These are phyloP conservation scores for Lodderomyces orthopsilosis DNA, from an alignment of 1,139 yeast species.

Conservation along the genomic window DNA sequence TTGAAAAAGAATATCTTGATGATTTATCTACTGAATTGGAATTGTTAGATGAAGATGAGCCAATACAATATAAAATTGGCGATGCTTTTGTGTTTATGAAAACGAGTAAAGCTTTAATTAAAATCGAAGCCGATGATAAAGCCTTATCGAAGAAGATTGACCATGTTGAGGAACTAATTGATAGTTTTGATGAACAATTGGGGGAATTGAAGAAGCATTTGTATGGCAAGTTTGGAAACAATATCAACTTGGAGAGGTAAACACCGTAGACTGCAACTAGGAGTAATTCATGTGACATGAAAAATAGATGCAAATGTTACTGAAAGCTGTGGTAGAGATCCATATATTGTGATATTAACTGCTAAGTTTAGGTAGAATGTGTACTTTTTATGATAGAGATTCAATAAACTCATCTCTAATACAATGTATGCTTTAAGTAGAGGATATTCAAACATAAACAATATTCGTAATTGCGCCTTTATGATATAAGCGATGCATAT, in stretches of 20 bases:
- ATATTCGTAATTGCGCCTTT: too few relatives aligned
- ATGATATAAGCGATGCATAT: neutral
- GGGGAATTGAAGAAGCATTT: constrained; percentile 62
- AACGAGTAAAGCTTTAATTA: constrained; percentile 62
- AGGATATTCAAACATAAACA: too few relatives aligned
- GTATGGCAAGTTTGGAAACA: constrained; percentile 86
- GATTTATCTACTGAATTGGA: constrained; percentile 86
- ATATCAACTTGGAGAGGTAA: constrained; percentile 76
- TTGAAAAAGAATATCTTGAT: constrained; percentile 84
- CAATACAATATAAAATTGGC: constrained; percentile 68
- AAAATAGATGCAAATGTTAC: too few relatives aligned
- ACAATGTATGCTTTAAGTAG: too few relatives aligned
- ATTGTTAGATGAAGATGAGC: constrained; percentile 75
- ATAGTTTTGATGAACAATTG: constrained; percentile 53
- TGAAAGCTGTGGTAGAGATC: too few relatives aligned
- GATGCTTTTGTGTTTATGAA: constrained; percentile 70
- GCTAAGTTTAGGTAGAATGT: too few relatives aligned
- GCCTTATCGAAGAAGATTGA: constrained; percentile 49
- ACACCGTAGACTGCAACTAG: too few relatives aligned
- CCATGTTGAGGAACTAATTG: constrained; percentile 45
- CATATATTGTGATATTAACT: too few relatives aligned
- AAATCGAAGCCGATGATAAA: constrained; percentile 61
- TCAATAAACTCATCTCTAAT: too few relatives aligned
- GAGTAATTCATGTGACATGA: too few relatives aligned
- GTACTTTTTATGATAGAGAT: too few relatives aligned